Percentiles rank a stretch among this genome's conserved stretches.
phyloP scores from a whole-genome alignment of 2,329 filamentous ascomycete genomes.

The Alternaria brassicicola region DNA sequence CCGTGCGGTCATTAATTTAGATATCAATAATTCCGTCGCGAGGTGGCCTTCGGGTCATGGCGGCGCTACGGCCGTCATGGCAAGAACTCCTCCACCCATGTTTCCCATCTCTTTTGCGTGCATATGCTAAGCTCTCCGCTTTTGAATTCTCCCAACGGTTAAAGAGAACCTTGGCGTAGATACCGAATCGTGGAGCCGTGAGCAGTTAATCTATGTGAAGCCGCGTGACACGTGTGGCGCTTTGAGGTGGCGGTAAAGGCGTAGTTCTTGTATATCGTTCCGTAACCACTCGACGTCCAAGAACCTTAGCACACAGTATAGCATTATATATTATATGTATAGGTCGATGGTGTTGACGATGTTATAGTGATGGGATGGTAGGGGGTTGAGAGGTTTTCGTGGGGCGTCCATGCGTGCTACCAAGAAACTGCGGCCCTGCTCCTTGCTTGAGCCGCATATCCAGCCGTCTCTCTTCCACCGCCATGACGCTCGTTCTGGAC shows the following conservation, averaged over 20 bases:
- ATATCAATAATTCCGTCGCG: conserved; percentile 32
- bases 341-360: neutral
- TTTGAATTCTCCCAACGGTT: conserved; percentile 24
- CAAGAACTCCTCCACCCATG: conserved; percentile 1
- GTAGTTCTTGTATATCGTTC: neutral
- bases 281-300: neutral
- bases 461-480: neutral
- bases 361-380: conserved; percentile 15
- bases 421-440: conserved; percentile 5
- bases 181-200: conserved; percentile 8
- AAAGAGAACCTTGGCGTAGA: conserved; percentile 24
- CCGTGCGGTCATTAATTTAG: conserved; percentile 29
- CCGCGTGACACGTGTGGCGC: conserved; percentile 15
- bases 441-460: conserved; percentile 4
- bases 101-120: conserved; percentile 13
- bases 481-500: neutral
- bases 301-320: conserved; percentile 6
- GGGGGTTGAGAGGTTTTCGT: conserved; percentile 1
- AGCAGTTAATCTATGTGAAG: conserved; percentile 18
- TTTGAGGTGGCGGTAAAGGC: conserved; percentile 3
- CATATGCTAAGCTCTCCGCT: conserved; percentile 24
- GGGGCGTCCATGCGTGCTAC: conserved; percentile 8
- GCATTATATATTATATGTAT: neutral
- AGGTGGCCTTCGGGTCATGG: conserved; percentile 18
- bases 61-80: conserved; percentile 14